Evolutionary conservation across 352 stramenopile species (phyloP).

Genomic region (Phytopythium chamaehyphon): DNA sequence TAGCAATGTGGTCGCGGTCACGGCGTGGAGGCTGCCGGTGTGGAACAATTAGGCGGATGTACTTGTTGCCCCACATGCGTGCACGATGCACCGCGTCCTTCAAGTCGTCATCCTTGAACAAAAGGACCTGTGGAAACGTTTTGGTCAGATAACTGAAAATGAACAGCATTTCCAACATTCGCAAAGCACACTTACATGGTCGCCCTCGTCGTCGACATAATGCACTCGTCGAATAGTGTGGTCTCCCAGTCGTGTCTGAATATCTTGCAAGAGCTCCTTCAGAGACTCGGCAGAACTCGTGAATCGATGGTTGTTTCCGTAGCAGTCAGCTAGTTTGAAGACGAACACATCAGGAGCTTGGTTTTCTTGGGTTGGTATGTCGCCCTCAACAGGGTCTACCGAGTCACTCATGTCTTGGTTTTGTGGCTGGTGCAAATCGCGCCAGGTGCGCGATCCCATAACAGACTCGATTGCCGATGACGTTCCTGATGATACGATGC

Average conservation of each 20-base stretch:
- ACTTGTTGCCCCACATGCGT: slow-evolving; percentile 80
- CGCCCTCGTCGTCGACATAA: slow-evolving; percentile 80
- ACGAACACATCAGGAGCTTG: slow-evolving; percentile 57
- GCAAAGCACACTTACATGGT: slow-evolving; percentile 48
- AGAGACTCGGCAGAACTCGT: slow-evolving; percentile 77
- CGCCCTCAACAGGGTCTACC: slow-evolving; percentile 19
- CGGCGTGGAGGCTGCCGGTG: slow-evolving; percentile 29
- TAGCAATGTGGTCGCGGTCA: slow-evolving; percentile 10
- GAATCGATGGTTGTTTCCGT: slow-evolving; percentile 82
- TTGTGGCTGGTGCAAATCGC: slow-evolving; percentile 28
- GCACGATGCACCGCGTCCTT: slow-evolving; percentile 76
- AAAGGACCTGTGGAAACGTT: slow-evolving; percentile 38
- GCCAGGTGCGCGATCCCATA: slow-evolving; percentile 38
- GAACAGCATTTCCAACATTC: background rate
- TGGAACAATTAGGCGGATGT: slow-evolving; percentile 69
- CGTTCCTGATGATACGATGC: background rate
- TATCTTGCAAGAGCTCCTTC: slow-evolving; percentile 61
- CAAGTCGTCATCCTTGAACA: slow-evolving; percentile 78
- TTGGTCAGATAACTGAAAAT: background rate
- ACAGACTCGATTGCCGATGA: slow-evolving; percentile 16
- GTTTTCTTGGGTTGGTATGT: slow-evolving; percentile 9
- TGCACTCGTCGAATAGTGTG: slow-evolving; percentile 73
- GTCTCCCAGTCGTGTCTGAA: slow-evolving; percentile 69
- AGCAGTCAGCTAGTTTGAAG: slow-evolving; percentile 80
- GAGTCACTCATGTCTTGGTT: background rate